Evolutionary conservation across 768 basidiomycete species (phyloP).

Genomic region (Clathrus columnatus): DNA sequence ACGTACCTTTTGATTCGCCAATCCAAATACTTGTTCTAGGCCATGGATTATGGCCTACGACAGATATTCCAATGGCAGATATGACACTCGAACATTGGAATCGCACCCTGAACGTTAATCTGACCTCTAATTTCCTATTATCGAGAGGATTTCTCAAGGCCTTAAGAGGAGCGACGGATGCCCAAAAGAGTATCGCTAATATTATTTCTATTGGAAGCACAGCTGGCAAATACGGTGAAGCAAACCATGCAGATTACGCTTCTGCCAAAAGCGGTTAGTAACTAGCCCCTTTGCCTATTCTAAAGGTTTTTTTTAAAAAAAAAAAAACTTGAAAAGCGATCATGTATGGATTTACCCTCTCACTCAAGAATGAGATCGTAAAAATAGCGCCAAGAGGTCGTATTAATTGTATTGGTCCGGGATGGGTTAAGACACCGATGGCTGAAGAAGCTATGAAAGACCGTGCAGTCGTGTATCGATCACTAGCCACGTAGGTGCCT

Average conservation of each 20-base stretch:
- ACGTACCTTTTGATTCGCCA: slow-evolving; percentile 28
- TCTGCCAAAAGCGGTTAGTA: slow-evolving; percentile 56
- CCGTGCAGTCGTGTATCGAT: slow-evolving; percentile 42
- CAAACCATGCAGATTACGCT: slow-evolving; percentile 58
- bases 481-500: slow-evolving; percentile 55
- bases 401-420: slow-evolving; percentile 64
- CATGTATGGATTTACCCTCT: slow-evolving; percentile 63
- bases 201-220: slow-evolving; percentile 64
- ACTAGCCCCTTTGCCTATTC: neutral
- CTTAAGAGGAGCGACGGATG: slow-evolving; percentile 30
- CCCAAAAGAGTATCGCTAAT: slow-evolving; percentile 44
- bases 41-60: slow-evolving; percentile 44
- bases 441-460: slow-evolving; percentile 49
- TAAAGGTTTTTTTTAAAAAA: neutral
- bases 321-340: slow-evolving; percentile 32
- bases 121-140: slow-evolving; percentile 61
- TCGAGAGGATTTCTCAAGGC: slow-evolving; percentile 49
- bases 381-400: slow-evolving; percentile 60
- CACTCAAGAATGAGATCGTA: slow-evolving; percentile 76
- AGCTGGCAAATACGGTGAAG: slow-evolving; percentile 66
- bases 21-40: slow-evolving; percentile 55
- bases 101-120: slow-evolving; percentile 48
- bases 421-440: slow-evolving; percentile 54
- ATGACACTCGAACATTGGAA: slow-evolving; percentile 62
- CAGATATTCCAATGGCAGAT: slow-evolving; percentile 41